Base-by-base conservation (phyloP, 345 rosid species). In the Rhizophora mangle region DNA sequence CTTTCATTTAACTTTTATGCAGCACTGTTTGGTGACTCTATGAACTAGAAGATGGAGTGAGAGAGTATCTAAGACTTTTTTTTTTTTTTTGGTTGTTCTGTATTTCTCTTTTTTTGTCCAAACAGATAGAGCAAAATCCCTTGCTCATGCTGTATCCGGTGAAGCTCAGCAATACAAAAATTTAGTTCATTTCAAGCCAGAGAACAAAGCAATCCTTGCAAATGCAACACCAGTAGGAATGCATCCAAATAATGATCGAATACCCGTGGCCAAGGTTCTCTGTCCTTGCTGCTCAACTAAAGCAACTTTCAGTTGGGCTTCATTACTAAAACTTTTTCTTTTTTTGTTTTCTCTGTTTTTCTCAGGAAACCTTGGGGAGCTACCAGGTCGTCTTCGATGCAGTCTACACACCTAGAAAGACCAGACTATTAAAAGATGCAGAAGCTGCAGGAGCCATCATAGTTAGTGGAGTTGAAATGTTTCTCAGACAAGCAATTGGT, bases 151-250 rank as follows among this genome's bases (percentile, higher is more conserved):
- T n/a, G 85, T 85, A 24, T 74, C 61, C 0, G 92, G 89, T 20
- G 85, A 85, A 72, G 89, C 88, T 68, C 71, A 26, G 46, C 76
- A 72, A 27, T 80, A 62, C 2, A 72, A 69, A 63, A 82, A 81
- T 58, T 51, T 87, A 8, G 47, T 24, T 51, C 49, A 65, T 67
- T 82, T 87, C 71, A 76, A 59, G 57, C 88, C 92, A 3, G 82
- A 82, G 75, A 81, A 79, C 64, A 85, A 84, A 22, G 82, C 89
- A 53, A 78, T 87, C 76, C 88, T 87, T 30, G 89, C 89, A 10
- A 87, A 87, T 68, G 89, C 88, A 63, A 84, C 92, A 15, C 87
- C 89, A 0, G 15, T 87, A 19, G 89, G 92, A 60, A 87, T 87
- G 92, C 87, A 81, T 64, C 86, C 89, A 7, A 85, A 74, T 63